Percentiles rank a stretch among this genome's conserved stretches.
phyloP scores from a whole-genome alignment of 345 rosid species.

The Capsella bursapastoris region DNA sequence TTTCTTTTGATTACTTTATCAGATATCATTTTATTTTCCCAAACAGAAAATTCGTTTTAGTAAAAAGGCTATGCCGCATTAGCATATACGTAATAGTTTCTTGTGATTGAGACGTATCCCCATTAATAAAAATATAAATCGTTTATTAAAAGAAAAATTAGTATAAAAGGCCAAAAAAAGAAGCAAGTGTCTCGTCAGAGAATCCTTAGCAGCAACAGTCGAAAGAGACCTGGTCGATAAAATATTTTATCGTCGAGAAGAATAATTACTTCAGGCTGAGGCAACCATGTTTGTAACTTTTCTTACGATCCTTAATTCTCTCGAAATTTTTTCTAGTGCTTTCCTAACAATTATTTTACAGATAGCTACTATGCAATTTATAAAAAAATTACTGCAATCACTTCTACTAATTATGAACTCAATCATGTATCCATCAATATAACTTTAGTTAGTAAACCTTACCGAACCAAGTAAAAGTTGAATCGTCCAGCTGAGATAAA shows the following conservation, averaged over 20 bases:
- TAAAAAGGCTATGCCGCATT: constrained; percentile 10
- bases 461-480: not conserved
- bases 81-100: not conserved
- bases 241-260: not conserved
- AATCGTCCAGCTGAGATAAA: constrained; percentile 3
- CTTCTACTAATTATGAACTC: not conserved
- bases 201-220: not conserved
- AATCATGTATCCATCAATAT: constrained; percentile 14
- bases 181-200: constrained; percentile 2
- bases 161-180: not conserved
- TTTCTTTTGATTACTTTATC: not conserved
- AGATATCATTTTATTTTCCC: not conserved
- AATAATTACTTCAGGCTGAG: not conserved
- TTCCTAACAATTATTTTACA: too few relatives aligned
- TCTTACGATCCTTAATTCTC: too few relatives aligned
- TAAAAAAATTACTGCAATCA: not conserved
- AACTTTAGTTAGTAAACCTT: not conserved
- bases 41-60: not conserved
- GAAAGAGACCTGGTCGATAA: not conserved
- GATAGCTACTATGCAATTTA: too few relatives aligned
- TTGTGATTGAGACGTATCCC: not conserved
- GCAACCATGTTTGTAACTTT: too few relatives aligned
- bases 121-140: not conserved
- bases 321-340: too few relatives aligned
- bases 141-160: too few relatives aligned